Evolutionary conservation across 768 basidiomycete genomes (phyloP), one percentile per base, ranked within the genome.

Genomic region (Leucocoprinus sp.): DNA sequence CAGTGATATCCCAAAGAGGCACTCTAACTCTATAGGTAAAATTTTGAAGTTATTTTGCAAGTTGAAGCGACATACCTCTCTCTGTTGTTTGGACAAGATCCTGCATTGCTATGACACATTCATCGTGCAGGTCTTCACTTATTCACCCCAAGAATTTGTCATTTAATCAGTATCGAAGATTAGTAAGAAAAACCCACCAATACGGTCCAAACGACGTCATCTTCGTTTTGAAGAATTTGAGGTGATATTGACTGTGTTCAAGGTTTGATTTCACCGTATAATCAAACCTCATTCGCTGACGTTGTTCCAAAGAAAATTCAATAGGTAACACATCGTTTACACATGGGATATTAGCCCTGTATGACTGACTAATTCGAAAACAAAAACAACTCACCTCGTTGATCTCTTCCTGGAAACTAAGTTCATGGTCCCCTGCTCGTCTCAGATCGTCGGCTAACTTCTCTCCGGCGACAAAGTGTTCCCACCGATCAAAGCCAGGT

Each of bases 361-460:
- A 11, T 5, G 11, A 4, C 11, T 31, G 31, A 31, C n/a, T 4
- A 27, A n/a, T n/a, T 29, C 28, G 28, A 14, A 29, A 29, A 29
- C 7, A 29, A 29, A 29, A 14, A 7, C 8, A 18, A 43, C 29
- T 22, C 29, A 42, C 41, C 41, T 42, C 42, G 26, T 34, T 33
- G 3, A 1, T 22, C 5, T n/a, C 33, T 18, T 43, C 22, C 34
- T 34, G 42, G 17, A 45, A 45, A 28, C 36, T 37, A 27, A 37
- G 12, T 5, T 37, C 43, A 37, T 18, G 6, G 15, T 37, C 43
- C 15, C 43, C 43, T 11, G 66, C 63, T 46, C 56, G 62, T 7
- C 60, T 55, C 8, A 67, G 43, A 18, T 67, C 66, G 22, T 64
- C 63, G 0, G 64, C 48, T 23, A 57, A 26, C 19, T 56, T 36